Base-by-base conservation (phyloP, 495 filamentous ascomycete species). In the Penicillium soppii region DNA sequence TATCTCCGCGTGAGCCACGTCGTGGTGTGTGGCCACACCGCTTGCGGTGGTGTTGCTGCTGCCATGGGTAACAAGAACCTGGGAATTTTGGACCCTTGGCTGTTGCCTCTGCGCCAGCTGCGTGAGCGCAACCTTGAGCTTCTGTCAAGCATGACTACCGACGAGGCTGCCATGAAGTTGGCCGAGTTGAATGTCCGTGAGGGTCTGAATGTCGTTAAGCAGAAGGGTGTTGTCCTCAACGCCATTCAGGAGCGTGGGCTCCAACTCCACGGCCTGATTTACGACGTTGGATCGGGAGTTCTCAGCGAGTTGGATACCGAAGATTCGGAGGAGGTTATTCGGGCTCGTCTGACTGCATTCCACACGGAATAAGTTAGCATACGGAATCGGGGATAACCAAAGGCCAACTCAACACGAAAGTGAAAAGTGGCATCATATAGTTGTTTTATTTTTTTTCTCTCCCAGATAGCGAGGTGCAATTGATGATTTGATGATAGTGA, bases 21-120 rank as follows among this genome's bases (percentile, higher is more conserved):
- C 29, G 82, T 96, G 38, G 78, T 96, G 19, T 92, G 87, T 71
- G 91, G 91, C 0, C 91, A 96, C 73, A 87, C 88, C 2, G 69
- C 70, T 42, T 96, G 91, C 71, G 91, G 91, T 15, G 91, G 91
- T 16, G 87, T 87, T 1, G 77, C 74, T 0, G 90, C 84, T 0
- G 81, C 88, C 0, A 74, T 95, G 42, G 73, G 75, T 10, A 84
- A 90, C 62, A 66, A 68, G 47, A 81, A 84, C 44, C 69, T 95
- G 17, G 90, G 90, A 4, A 81, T 89, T n/a, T 69, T 95, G 41
- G 90, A 95, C 65, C 83, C 83, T 1, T 96, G 91, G 91, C 72
- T 96, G 47, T 68, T 82, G 43, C 90, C 90, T 1, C 67, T 94
- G 43, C 79, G 83, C 35, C 75, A 80, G 46, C 52, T 95, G 46